phyloP scores from a whole-genome alignment of 768 basidiomycete species.

The Hypsizygus marmoreus region DNA sequence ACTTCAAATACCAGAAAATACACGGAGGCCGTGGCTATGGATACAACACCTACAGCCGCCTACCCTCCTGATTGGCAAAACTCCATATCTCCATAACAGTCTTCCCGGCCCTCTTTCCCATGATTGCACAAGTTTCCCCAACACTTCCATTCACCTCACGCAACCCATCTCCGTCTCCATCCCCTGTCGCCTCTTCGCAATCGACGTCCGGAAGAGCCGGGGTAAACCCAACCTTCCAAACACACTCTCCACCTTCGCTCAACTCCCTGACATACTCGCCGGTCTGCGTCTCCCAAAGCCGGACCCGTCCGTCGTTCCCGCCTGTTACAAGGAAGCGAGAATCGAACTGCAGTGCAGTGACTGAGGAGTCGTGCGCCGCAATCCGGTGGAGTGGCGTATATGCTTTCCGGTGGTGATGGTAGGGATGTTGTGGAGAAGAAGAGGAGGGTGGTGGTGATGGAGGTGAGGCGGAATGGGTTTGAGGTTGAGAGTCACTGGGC shows the following conservation, averaged over 20 bases:
- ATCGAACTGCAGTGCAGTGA: slow-evolving; percentile 89
- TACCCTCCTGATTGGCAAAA: no score
- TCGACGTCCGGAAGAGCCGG: slow-evolving; percentile 25
- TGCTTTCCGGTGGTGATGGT: slow-evolving; percentile 8
- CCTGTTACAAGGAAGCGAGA: slow-evolving; percentile 78
- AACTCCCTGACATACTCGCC: slow-evolving; percentile 77
- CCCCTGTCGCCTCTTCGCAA: slow-evolving; percentile 14
- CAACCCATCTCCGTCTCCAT: slow-evolving; percentile 2
- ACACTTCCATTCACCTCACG: slow-evolving; percentile 7
- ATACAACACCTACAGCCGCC: no score
- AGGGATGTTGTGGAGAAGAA: no score
- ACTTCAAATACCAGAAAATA: no score
- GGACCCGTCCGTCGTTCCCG: slow-evolving; percentile 84
- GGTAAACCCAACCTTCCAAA: slow-evolving; percentile 87
- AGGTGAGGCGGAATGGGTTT: neutral
- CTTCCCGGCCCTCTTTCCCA: slow-evolving; percentile 79
- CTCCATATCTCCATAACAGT: slow-evolving; percentile 90
- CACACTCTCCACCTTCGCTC: slow-evolving; percentile 73
- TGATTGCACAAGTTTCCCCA: slow-evolving; percentile 75
- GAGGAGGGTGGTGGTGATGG: neutral
- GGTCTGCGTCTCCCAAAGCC: slow-evolving; percentile 67
- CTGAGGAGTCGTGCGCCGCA: slow-evolving; percentile 85
- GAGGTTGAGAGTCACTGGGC: slow-evolving; percentile 10
- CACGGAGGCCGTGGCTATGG: no score
- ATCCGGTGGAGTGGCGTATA: slow-evolving; percentile 60